Evolutionary conservation across 1,284 basidiomycete genomes (phyloP), one percentile per base, ranked within the genome.

Genomic region (Ganoderma leucocontextum): DNA sequence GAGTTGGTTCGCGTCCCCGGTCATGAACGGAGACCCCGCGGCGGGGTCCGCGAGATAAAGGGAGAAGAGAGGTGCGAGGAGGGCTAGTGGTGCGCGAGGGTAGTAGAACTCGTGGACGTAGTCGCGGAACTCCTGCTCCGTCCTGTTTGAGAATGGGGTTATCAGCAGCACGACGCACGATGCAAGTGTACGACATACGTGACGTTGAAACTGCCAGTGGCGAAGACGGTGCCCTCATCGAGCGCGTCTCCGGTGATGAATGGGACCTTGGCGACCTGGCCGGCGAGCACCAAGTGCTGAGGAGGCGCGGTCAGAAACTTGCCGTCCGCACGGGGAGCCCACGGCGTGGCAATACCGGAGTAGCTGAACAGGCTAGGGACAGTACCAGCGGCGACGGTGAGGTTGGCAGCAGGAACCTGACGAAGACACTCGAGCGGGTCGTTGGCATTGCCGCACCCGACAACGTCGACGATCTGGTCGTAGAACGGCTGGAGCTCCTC

Each of bases 391-490:
- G 65, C 65, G 2, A 13, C 25, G 19, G 60, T 38, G 63, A 86
- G 76, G 22, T 71, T 75, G 1, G 71, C 69, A 62, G 82, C 85
- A 2, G 84, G 81, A 1, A 86, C 82, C 1, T 76, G 78, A 17
- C 82, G 79, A 55, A 87, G 76, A 62, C 85, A 87, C 29, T 78
- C 66, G 44, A 86, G 75, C 0, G 82, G 81, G 70, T 85, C 81
- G 0, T 59, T 60, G 0, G 79, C 66, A 6, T 69, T 71, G 0
- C 73, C 53, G 70, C 83, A 83, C 0, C 78, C 78, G 0, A 77
- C 74, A 33, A 75, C 65, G 2, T 72, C 59, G 2, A 83, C 77
- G 10, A 84, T 57, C 19, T 65, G 68, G 70, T 84, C 80, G 67
- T 77, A 84, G 65, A 75, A 78, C 7, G 49, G 60, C 58, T 84